Evolutionary conservation across 179 eudicot genomes (phyloP), one percentile per base, ranked within the genome.

Genomic region (Beta macrorhiza): DNA sequence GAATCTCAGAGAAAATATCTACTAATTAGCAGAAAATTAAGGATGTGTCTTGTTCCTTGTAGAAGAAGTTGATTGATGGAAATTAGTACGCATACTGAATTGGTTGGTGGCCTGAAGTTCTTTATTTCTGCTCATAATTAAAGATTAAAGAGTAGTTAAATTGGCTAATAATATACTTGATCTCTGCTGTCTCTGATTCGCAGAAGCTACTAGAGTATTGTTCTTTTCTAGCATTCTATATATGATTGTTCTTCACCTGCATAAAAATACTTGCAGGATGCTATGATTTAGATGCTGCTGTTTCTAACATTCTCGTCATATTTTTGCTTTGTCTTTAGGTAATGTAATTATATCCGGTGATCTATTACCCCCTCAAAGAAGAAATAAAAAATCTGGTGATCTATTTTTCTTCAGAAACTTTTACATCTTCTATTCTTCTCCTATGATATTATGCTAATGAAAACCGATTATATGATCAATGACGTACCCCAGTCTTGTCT

Each of bases 21-120:
- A 47, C 65, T 76, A 56, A 78, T 79, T 85, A 85, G 71, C 81
- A 79, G 47, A 76, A 62, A 72, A 75, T 79, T 75, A 85, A 78
- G 85, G 85, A 69, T 79, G 47, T 82, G 78, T 82, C 75, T 53
- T 79, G 20, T 14, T 70, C 81, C 81, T 17, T 82, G 19, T 61
- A 13, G 42, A 37, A 14, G 64, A 57, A 49, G 76, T 53, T 83
- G 76, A 79, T 67, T 74, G 82, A 79, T 75, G 32, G 72, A 42
- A 59, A 37, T 75, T 68, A 79, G 72, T 76, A 80, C 17, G 67
- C 59, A 44, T 58, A 59, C 52, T 67, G 45, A 67, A 20, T 53
- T 58, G 11, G 56, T 69, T 63, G 72, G 53, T 63, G 20, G 29
- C 9, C 58, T 78, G 2, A 17, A 25, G 14, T 57, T 25, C 49